Evolutionary conservation across 306 rosid species (phyloP), one percentile per base, ranked within the genome.

Genomic region (Carpinus fangiana): DNA sequence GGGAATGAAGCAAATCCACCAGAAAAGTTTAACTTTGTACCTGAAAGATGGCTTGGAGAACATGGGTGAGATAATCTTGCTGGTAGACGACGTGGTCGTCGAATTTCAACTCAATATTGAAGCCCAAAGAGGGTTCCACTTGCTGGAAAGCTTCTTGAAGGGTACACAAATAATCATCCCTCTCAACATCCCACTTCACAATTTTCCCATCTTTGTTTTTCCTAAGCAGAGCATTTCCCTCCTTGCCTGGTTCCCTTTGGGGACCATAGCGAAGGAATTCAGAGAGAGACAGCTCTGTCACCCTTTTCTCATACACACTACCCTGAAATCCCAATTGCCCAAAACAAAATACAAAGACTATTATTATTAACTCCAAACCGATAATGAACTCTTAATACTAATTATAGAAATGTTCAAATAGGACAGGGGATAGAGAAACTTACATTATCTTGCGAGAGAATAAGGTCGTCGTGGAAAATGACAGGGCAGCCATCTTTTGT

Each of bases 211-310:
- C 81, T 46, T 76, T 83, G 48, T 72, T 81, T 77, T 88, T 86
- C 81, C 89, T 88, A 8, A 86, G 82, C 83, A 81, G 64, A 13
- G 75, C 6, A 3, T 86, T 86, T 8, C 88, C 89, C 23, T 76
- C 81, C 43, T 74, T 76, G 17, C 80, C 80, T 1, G 84, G 51
- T 43, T 86, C 89, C 50, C 59, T 80, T 73, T 86, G 91, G 12
- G 89, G 91, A 41, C 91, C 91, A 57, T 86, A 88, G 31, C 48
- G 6, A 2, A 88, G 85, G 18, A 88, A 88, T 76, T 86, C 91
- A 3, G 89, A 28, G 4, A 88, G 81, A 57, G 81, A 9, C 54
- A 88, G 46, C 21, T 88, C 89, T 12, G 89, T 83, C 8, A 88
- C 66, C 64, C 91, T 83, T 74, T 70, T 86, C 89, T 88, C 89